Evolutionary conservation across 1,139 yeast genomes (phyloP).

Genomic region (Tardiomyces depauwii): DNA sequence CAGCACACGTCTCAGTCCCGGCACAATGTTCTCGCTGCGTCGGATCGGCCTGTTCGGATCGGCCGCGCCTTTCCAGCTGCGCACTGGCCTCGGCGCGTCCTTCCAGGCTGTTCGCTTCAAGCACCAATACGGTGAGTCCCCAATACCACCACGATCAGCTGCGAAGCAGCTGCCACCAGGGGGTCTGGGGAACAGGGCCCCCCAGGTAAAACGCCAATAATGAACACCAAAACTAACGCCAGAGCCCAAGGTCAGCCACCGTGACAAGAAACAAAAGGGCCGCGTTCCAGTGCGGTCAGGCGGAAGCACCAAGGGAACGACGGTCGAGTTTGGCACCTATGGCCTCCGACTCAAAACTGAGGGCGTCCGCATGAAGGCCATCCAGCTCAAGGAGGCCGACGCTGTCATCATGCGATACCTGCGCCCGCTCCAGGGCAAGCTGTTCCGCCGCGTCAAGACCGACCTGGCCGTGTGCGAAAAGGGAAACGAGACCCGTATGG

Average conservation of each 20-base stretch:
- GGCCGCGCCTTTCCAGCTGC: no score
- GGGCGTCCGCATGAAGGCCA: conserved; percentile 81
- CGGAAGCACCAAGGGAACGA: conserved; percentile 83
- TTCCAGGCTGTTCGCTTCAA: conserved; percentile 36
- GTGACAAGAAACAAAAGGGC: conserved; percentile 85
- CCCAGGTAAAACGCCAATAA: no score
- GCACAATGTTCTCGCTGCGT: no score
- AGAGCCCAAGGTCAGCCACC: conserved; percentile 58
- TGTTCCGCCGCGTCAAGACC: conserved; percentile 74
- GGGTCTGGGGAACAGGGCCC: no score
- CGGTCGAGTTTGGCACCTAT: conserved; percentile 66
- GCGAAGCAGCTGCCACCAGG: no score
- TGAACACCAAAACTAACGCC: no score
- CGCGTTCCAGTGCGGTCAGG: conserved; percentile 92
- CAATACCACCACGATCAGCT: no score
- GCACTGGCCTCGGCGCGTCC: no score
- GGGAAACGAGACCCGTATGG: conserved; percentile 99
- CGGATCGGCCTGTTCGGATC: no score
- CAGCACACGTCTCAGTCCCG: no score
- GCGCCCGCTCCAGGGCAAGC: conserved; percentile 56
- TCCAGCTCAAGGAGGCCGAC: conserved; percentile 86
- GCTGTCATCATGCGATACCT: conserved; percentile 71
- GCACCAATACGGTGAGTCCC: conserved; percentile 47
- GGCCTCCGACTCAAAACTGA: conserved; percentile 82
- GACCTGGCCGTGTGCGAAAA: conserved; percentile 87